Evolutionary conservation across 1,284 basidiomycete species (phyloP), one percentile per base, ranked within the genome.

Genomic region (Takashimella koratensis): DNA sequence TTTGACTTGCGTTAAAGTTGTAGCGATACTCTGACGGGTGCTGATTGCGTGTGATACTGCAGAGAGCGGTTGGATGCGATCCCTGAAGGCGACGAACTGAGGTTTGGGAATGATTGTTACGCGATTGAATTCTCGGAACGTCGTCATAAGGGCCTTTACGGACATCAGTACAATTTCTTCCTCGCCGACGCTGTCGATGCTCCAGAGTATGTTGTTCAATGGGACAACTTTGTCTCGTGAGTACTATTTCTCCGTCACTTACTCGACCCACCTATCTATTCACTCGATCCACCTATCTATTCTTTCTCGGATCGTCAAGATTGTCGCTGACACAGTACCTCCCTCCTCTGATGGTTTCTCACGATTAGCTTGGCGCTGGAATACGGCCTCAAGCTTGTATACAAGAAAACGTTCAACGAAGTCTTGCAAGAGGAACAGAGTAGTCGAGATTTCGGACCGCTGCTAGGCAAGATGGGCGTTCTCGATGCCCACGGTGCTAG

Each of bases 141-240:
- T 21, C 76, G 80, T 10, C 78, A 83, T 54, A 78, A 81, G 49
- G 84, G 86, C 6, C 63, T 85, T 12, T 95, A 87, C 68, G 96
- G 96, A 3, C 89, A 97, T 73, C 85, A 87, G 54, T 99, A 98
- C 71, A 86, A 83, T 71, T 99, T 98, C 79, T 97, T 84, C 77
- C 82, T 99, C 26, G 79, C 84, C 67, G 96, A 98, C 67, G 96
- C 96, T 1, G 94, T 99, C 3, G 86, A 98, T 67, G 94, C 98
- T 25, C 94, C 94, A 2, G 96, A 99, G 73, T 98, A 95, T 67
- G 81, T 98, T 46, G 95, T 99, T 8, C 82, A 86, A 52, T 99
- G 95, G 93, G 86, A 91, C 30, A 86, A 86, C 63, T 98, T 98
- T 70, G 86, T 88, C 44, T 76, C 83, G 92, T 95, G 63, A 64